Base-by-base conservation (phyloP, 441 rosid genomes). In the Pelargonium cotyledonis region DNA sequence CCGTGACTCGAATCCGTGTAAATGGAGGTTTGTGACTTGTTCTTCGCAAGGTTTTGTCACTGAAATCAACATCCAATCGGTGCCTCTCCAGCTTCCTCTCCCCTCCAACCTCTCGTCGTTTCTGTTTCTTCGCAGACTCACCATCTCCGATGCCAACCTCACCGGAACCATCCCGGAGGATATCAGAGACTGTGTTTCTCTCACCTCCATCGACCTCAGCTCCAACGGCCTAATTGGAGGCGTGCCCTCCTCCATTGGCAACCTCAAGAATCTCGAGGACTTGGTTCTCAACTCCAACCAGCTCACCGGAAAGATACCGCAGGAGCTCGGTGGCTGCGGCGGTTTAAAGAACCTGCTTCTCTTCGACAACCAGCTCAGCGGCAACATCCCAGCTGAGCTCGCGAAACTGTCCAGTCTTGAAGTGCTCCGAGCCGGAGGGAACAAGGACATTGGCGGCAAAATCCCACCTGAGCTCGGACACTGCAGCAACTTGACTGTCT, bases 391-490 rank as follows among this genome's bases (percentile, higher is more conserved):
- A 0, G 26, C 76, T 18, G 91, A 91, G 85, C 71, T 95, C 0
- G 96, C 96, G 2, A 83, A 80, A 19, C 72, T 95, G 66, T 79
- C 79, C 8, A 71, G 64, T 63, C 92, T 95, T 4, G 78, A 90
- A 85, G 85, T 75, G 69, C 79, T 95, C 46, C 84, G 99, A 76
- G 90, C 82, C 6, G 99, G 99, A 16, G 99, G 97, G 23, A 95
- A 95, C 84, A 85, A 83, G 63, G 96, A 88, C 63, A 75, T 95
- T 65, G 78, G 70, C 29, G 97, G 97, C 3, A 73, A 71, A 66
- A 84, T 95, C 77, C 99, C 99, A 67, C 77, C 67, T 49, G 89
- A 87, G 85, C 81, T 95, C 29, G 94, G 95, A 68, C 85, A 85
- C 11, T 91, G 96, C 79, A 75, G 75, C 49, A 91, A 88, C 49